Evolutionary conservation across 495 filamentous ascomycete genomes (phyloP), one percentile per base, ranked within the genome.

Genomic region (Penicillium herquei): DNA sequence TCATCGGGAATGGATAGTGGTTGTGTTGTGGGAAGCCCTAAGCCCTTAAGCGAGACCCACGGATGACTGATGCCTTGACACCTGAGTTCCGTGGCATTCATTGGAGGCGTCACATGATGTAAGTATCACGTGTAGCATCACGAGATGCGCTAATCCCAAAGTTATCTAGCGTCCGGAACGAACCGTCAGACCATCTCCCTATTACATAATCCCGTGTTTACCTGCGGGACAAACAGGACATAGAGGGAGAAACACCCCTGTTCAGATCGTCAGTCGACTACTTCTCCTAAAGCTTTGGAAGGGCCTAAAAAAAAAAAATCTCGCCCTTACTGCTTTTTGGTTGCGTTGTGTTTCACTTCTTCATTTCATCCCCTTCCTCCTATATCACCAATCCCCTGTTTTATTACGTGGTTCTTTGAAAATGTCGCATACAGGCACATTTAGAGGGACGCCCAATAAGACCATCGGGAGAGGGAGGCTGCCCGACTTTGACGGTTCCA

Each of bases 401-500:
- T 65, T 52, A 44, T 58, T 55, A 56, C 57, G 55, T 54, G 52
- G 39, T 55, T 65, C 55, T 51, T 47, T 50, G 52, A 70, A 58
- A 44, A 88, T 87, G 85, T 87, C 85, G 63, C 73, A 80, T 58
- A 74, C 83, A 45, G 83, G 78, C 52, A 77, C 76, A 52, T 77
- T 73, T 69, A 68, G 70, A 59, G 74, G 74, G 55, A 76, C 49
- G 51, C 62, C 65, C 64, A 76, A 77, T 62, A 76, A 72, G 62
- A 75, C 74, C n/a, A 73, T 75, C 61, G 76, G 81, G 52, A 81
- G 90, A 71, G 85, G 84, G 54, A 81, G 81, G 61, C 75, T 86
- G 56, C 87, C 88, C 57, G 73, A 80, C 52, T 92, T 90, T 66
- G 76, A 81, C 68, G 88, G 81, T 71, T 83, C 90, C 34, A 54